Evolutionary conservation across 2,329 filamentous ascomycete species (phyloP).

Genomic region (Fusarium acutatum): DNA sequence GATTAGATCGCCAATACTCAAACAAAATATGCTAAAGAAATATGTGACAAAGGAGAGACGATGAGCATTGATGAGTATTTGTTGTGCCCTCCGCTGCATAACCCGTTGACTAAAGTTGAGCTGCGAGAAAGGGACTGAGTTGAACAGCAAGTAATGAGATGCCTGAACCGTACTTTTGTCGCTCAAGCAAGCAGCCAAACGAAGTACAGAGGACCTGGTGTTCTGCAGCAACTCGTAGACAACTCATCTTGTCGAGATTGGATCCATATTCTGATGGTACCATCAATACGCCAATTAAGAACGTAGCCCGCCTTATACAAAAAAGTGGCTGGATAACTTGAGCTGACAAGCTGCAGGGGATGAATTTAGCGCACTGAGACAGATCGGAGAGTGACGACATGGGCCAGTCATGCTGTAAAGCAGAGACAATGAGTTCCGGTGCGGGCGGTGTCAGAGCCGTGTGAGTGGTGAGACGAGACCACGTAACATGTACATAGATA

Average conservation of each 20-base stretch:
- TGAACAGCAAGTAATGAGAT: background rate
- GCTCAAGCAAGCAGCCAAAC: background rate
- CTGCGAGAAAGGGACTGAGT: background rate
- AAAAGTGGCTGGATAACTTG: slow-evolving; percentile 21
- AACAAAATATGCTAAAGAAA: background rate
- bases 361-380: slow-evolving; percentile 1
- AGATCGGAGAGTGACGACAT: slow-evolving; percentile 26
- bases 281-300: slow-evolving; percentile 19
- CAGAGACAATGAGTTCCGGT: slow-evolving; percentile 8
- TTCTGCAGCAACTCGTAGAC: background rate
- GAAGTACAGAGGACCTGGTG: background rate
- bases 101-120: background rate
- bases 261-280: slow-evolving; percentile 3
- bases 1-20: background rate
- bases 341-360: slow-evolving; percentile 31
- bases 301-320: slow-evolving; percentile 5
- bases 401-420: slow-evolving; percentile 12
- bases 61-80: background rate
- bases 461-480: background rate
- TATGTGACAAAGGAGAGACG: background rate
- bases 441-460: slow-evolving; percentile 13
- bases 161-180: background rate
- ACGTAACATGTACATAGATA: background rate
- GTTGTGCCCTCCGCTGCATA: background rate
- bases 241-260: slow-evolving; percentile 4